Base-by-base conservation (phyloP, 495 filamentous ascomycete genomes). In the Bryoglossum gracile region DNA sequence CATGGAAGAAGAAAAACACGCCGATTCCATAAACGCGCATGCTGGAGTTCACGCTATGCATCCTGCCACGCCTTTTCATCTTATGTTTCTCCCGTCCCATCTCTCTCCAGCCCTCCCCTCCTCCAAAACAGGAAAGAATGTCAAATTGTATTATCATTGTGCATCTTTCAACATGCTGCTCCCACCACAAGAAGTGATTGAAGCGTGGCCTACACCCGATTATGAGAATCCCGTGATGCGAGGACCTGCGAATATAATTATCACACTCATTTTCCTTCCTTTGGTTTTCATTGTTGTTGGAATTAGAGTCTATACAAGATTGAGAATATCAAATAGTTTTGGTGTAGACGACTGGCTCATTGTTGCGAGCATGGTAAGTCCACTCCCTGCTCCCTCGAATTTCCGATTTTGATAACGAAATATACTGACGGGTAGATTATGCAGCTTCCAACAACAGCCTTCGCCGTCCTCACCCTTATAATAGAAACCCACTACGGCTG, bases 131-230 rank as follows among this genome's bases (percentile, higher is more conserved):
- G n/a, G n/a, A n/a, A n/a, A n/a, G n/a, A n/a, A n/a, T n/a, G n/a
- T n/a, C n/a, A n/a, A n/a, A n/a, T n/a, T n/a, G n/a, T n/a, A n/a
- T n/a, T n/a, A n/a, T n/a, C n/a, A n/a, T n/a, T n/a, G n/a, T n/a
- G n/a, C n/a, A n/a, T n/a, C n/a, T n/a, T n/a, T n/a, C n/a, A 63
- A 32, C 17, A 73, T 74, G 71, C 65, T 55, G 23, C 51, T 75
- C 23, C 74, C 78, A 28, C 74, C 74, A 1, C 14, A 55, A n/a
- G 63, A 68, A 14, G 66, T 77, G 6, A 46, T 68, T 44, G 2
- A 54, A 4, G 56, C 65, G 51, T 81, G 77, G 77, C 78, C 80
- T 4, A 55, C 32, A n/a, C 68, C 76, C 1, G 79, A 82, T 56
- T 75, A 75, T 59, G 53, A 61, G 48, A 57, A 80, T 53, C 78